Evolutionary conservation across 768 basidiomycete genomes (phyloP).

Genomic region (Mycena rebaudengoi): DNA sequence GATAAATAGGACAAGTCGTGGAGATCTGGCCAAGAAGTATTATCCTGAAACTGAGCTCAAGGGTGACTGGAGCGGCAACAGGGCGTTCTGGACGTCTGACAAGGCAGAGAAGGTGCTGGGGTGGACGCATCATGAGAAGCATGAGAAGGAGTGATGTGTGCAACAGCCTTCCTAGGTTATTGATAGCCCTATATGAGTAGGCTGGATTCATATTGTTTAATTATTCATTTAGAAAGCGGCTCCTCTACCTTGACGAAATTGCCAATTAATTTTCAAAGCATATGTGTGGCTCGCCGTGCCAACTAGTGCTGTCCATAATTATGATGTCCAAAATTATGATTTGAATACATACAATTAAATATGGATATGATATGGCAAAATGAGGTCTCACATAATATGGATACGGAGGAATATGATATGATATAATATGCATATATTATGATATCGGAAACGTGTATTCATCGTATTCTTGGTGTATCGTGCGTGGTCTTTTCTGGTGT

Average conservation of each 20-base stretch:
- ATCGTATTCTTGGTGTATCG: too few species aligned
- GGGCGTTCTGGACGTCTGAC: conserved; percentile 5
- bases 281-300: conserved; percentile 7
- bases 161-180: conserved; percentile 3
- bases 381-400: too few species aligned
- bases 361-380: too few species aligned
- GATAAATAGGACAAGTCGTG: conserved; percentile 4
- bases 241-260: conserved; percentile 7
- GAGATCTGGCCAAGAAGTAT: conserved; percentile 6
- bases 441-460: too few species aligned
- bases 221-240: conserved; percentile 6
- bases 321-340: too few species aligned
- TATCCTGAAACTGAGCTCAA: conserved; percentile 6
- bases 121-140: conserved; percentile 3
- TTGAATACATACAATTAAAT: too few species aligned
- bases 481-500: too few species aligned
- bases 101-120: conserved; percentile 7
- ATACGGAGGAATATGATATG: too few species aligned
- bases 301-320: too few species aligned
- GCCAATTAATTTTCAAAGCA: conserved; percentile 9
- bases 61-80: conserved; percentile 5
- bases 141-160: conserved; percentile 5
- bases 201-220: conserved; percentile 4
- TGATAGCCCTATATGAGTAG: conserved; percentile 7
- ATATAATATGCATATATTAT: too few species aligned